A percentile compares a stretch with the other conserved stretches of the same genome.
Conservation (phyloP, 192 early-diverging fungal species). For the Linnemannia zychae region DNA sequence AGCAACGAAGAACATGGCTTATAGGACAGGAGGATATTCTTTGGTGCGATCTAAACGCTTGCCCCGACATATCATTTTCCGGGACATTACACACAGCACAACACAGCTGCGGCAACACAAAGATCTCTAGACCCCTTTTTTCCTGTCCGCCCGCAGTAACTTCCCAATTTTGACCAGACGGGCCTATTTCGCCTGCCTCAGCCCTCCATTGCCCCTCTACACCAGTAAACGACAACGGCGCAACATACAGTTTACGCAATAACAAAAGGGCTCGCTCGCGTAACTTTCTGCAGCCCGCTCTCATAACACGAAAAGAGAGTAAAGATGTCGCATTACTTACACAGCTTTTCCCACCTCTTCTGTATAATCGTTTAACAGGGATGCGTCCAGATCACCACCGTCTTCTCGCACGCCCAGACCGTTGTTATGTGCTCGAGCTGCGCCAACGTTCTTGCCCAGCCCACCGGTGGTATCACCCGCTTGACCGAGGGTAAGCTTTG, state of each 20-base stretch:
- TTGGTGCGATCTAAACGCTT: not conserved
- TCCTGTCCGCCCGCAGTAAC: not conserved
- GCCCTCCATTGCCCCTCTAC: not conserved
- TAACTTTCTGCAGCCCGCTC: too few species aligned
- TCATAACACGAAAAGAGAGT: not conserved
- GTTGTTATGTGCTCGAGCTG: constrained; percentile 97
- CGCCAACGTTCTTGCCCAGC: constrained; percentile 98
- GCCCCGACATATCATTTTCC: not conserved
- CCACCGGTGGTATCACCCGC: constrained; percentile 98
- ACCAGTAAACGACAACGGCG: not conserved
- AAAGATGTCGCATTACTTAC: not conserved
- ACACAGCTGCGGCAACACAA: not conserved
- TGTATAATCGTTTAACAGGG: constrained; percentile 57
- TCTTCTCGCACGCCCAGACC: constrained; percentile 99
- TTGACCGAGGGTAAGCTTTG: constrained; percentile 89
- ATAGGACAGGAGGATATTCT: not conserved
- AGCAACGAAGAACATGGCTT: not conserved
- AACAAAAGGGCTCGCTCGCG: not conserved
- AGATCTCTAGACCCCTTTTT: not conserved
- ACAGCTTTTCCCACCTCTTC: not conserved
- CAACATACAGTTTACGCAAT: not conserved
- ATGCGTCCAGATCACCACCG: constrained; percentile 98
- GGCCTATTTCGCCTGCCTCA: not conserved
- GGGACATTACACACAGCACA: not conserved
- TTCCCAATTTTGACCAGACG: not conserved